A percentile compares a stretch with the other conserved stretches of the same genome.
Evolutionary conservation across 331 rosid species (phyloP).

Genomic region (Malus hybrid): DNA sequence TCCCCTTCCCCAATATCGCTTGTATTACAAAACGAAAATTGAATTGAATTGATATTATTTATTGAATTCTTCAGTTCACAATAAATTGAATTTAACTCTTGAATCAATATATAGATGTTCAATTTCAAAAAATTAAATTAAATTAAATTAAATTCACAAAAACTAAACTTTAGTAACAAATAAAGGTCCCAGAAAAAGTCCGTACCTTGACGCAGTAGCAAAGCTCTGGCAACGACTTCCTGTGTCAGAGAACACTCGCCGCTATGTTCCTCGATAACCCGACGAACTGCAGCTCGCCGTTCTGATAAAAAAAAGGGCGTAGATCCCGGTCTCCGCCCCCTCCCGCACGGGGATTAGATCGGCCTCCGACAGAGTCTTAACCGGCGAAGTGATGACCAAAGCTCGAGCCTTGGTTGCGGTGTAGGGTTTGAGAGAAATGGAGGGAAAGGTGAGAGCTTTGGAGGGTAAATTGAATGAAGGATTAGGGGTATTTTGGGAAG

Average conservation of each 20-base stretch:
- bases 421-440: slow-evolving; percentile 41
- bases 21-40: not conserved
- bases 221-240: slow-evolving; percentile 75
- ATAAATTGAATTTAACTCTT: not conserved
- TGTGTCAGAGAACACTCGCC: slow-evolving; percentile 53
- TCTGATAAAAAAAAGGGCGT: slow-evolving; percentile 53
- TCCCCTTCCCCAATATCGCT: not conserved
- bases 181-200: not conserved
- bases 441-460: slow-evolving; percentile 22
- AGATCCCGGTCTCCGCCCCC: slow-evolving; percentile 60
- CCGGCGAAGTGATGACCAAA: slow-evolving; percentile 33
- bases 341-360: slow-evolving; percentile 34
- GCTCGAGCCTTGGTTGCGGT: slow-evolving; percentile 37
- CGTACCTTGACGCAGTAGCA: slow-evolving; percentile 53
- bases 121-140: not conserved
- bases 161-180: not conserved
- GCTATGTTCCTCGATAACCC: slow-evolving; percentile 78
- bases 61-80: not conserved
- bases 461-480: slow-evolving; percentile 34
- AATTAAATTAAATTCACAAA: not conserved
- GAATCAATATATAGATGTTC: not conserved
- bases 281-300: slow-evolving; percentile 73
- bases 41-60: not conserved
- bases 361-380: slow-evolving; percentile 48
- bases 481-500: slow-evolving; percentile 32